Conservation (phyloP, 345 rosid genomes). For the Citrus hindsii region DNA sequence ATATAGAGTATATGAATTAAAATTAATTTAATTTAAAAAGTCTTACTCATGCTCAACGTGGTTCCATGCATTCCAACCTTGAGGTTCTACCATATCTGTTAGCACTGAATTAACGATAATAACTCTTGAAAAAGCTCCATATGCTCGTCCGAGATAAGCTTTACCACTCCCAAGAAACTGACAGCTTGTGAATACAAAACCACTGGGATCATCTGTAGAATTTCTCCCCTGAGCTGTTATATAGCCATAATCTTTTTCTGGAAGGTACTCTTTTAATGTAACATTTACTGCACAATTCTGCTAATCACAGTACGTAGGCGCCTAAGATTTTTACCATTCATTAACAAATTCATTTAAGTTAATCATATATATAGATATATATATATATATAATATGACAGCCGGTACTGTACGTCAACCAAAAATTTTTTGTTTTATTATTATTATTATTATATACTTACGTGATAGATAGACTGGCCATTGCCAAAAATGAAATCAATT, state of each 20-base stretch:
- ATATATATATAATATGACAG: too few relatives aligned
- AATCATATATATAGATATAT: too few relatives aligned
- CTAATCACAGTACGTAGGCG: background rate
- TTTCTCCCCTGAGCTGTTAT: constrained; percentile 36
- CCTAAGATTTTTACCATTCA: too few relatives aligned
- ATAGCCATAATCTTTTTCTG: constrained; percentile 12
- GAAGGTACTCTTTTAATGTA: background rate
- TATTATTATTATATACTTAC: constrained; percentile 2
- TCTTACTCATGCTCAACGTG: constrained; percentile 8
- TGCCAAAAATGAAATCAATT: constrained; percentile 45
- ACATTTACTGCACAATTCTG: constrained; percentile 17
- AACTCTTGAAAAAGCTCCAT: constrained; percentile 30
- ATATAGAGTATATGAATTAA: too few relatives aligned
- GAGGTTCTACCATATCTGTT: background rate
- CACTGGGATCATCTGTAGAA: background rate
- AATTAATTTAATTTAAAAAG: background rate
- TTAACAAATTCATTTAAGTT: too few relatives aligned
- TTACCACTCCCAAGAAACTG: constrained; percentile 12
- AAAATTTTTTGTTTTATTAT: too few relatives aligned
- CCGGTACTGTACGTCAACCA: too few relatives aligned
- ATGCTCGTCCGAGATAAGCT: constrained; percentile 38
- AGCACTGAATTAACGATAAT: constrained; percentile 11
- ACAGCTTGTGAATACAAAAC: constrained; percentile 28
- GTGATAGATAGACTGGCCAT: constrained; percentile 39
- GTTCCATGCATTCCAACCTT: constrained; percentile 36